These are phyloP conservation scores for Calendula officinalis DNA, from an alignment of 129 eudicot species.

Conservation along the genomic window DNA sequence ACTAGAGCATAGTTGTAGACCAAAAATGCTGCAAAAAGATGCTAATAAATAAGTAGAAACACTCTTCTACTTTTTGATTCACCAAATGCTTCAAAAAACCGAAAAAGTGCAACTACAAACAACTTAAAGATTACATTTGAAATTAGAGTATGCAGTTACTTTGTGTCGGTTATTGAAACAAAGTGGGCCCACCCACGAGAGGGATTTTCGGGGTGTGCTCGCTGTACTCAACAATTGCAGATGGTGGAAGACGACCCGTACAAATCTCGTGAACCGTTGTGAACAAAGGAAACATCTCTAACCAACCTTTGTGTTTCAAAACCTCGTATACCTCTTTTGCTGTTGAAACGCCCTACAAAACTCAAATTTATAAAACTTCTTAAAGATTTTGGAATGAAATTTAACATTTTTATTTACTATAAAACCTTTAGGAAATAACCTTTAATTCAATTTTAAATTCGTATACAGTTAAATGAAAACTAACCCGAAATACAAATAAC, in stretches of 20 bases:
- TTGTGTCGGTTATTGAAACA: constrained; percentile 33
- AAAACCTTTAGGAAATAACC: too few relatives aligned
- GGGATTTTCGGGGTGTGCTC: constrained; percentile 57
- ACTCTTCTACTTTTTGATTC: constrained; percentile 22
- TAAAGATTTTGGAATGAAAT: neutral
- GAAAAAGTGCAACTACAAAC: constrained; percentile 27
- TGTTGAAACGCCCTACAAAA: constrained; percentile 85
- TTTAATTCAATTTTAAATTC: too few relatives aligned
- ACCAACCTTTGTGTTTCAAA: constrained; percentile 75
- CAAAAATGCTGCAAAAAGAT: neutral
- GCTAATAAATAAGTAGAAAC: constrained; percentile 24
- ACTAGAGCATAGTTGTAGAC: neutral
- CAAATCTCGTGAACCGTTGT: constrained; percentile 92
- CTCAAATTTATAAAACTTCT: constrained; percentile 3
- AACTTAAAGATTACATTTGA: constrained; percentile 24
- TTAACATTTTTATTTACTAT: neutral
- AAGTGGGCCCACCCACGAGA: constrained; percentile 38
- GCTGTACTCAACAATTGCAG: constrained; percentile 77
- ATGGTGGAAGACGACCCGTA: constrained; percentile 68
- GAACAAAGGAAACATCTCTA: constrained; percentile 86
- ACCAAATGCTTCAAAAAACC: constrained; percentile 24
- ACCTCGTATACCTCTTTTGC: constrained; percentile 95
- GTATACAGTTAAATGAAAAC: neutral
- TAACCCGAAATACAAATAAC: too few relatives aligned
- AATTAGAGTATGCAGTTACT: constrained; percentile 15